Evolutionary conservation across 1,284 basidiomycete genomes (phyloP).

Genomic region (Omphalotus olearius): DNA sequence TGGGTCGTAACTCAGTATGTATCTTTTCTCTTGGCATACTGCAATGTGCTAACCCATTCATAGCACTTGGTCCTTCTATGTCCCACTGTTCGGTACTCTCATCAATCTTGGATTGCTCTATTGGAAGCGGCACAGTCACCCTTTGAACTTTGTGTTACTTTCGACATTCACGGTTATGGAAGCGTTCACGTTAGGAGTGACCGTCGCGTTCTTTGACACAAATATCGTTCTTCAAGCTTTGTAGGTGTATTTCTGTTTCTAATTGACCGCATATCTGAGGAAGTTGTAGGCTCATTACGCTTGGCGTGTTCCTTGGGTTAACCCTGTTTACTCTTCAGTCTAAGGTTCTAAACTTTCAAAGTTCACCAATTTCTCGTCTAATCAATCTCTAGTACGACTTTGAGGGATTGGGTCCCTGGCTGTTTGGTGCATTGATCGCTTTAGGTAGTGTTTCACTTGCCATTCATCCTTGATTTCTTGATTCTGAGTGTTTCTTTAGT

Average conservation of each 20-base stretch:
- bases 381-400: conserved; percentile 69
- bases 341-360: conserved; percentile 42
- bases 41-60: not conserved
- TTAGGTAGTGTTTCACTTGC: conserved; percentile 44
- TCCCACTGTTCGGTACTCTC: conserved; percentile 72
- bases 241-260: conserved; percentile 34
- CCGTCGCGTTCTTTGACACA: conserved; percentile 74
- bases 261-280: not conserved
- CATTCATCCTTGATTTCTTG: not conserved
- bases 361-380: not conserved
- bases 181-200: conserved; percentile 75
- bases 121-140: conserved; percentile 86
- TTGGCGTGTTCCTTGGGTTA: conserved; percentile 83
- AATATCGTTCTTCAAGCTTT: conserved; percentile 82
- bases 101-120: conserved; percentile 74
- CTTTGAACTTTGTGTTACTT: conserved; percentile 76
- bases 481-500: conserved; percentile 32
- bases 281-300: conserved; percentile 63
- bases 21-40: not conserved
- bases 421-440: conserved; percentile 75
- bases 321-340: conserved; percentile 85
- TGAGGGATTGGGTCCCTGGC: conserved; percentile 77
- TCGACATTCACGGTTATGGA: conserved; percentile 78
- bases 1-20: conserved; percentile 72
- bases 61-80: conserved; percentile 72